Base-by-base conservation (phyloP, 495 filamentous ascomycete genomes). In the Penicillium turbatum region DNA sequence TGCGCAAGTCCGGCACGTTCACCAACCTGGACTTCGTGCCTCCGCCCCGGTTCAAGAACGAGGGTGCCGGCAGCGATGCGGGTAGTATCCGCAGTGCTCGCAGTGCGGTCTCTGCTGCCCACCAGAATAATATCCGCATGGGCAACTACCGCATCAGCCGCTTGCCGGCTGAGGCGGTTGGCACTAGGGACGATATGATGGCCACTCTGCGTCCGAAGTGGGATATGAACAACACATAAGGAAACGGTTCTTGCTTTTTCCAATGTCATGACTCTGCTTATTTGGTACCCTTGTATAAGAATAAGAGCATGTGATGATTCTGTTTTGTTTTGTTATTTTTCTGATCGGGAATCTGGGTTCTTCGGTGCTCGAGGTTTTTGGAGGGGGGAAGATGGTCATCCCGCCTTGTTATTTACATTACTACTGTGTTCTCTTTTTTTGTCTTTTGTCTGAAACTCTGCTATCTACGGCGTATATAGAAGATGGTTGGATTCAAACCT, bases 11-110 rank as follows among this genome's bases (percentile, higher is more conserved):
- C 3, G 82, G 86, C 58, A 89, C 90, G 5, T 98, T 89, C 66
- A 96, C 92, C 2, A 86, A 75, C 10, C 81, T 98, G 27, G 95
- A 97, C 72, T 98, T 98, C 68, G 91, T 92, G n/a, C 92, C 92
- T 24, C 92, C 90, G 36, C 84, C 86, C 47, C 86, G 88, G 48
- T 92, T 96, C 71, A 87, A 80, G 68, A 86, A 86, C 57, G 71
- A 70, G 44, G 89, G 90, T 45, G 73, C 70, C 48, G 77, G 66
- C 41, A 96, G 90, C 61, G 93, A 97, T 56, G 80, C 90, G 0
- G 93, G 92, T 53, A 95, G 89, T 63, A 90, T 97, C 60, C 87
- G 87, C 61, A 95, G 89, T 73, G 89, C 85, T 72, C 79, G 79
- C 3, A 90, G 86, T 53, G 92, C 86, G 21, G 85, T 96, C 51